A percentile compares a stretch with the other conserved stretches of the same genome.
phyloP scores from a whole-genome alignment of 2,329 filamentous ascomycete species.

The Colletotrichum lini region DNA sequence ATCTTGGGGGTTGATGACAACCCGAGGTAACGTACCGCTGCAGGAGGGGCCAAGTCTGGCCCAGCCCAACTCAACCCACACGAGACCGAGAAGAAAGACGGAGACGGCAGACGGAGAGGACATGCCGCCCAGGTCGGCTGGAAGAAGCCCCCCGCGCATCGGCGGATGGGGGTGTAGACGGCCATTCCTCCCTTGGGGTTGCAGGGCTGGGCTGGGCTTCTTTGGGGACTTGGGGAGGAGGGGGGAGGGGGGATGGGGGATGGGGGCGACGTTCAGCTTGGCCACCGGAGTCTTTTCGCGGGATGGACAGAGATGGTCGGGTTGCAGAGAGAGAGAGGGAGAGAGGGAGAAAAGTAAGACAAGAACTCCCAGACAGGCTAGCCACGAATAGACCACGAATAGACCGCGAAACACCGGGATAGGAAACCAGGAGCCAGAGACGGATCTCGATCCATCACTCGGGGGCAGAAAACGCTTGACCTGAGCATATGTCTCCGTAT shows the following conservation, averaged over 20 bases:
- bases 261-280: background rate
- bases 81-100: no score
- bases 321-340: no score
- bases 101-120: slow-evolving; percentile 11
- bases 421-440: slow-evolving; percentile 23
- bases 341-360: no score
- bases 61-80: background rate
- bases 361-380: background rate
- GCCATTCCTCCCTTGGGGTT: background rate
- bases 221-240: background rate
- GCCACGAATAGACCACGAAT: slow-evolving; percentile 27
- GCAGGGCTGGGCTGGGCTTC: background rate
- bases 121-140: slow-evolving; percentile 1
- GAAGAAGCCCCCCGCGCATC: slow-evolving; percentile 25
- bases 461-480: background rate
- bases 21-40: background rate
- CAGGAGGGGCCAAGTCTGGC: background rate
- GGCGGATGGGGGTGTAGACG: slow-evolving; percentile 25
- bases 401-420: slow-evolving; percentile 26
- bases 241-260: no score
- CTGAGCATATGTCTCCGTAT: background rate
- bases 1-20: no score
- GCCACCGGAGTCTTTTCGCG: slow-evolving; percentile 35
- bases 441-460: slow-evolving; percentile 4
- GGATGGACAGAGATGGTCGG: slow-evolving; percentile 16